phyloP scores from a whole-genome alignment of 2,329 filamentous ascomycete genomes.

The Tolypocladium endophyticum region DNA sequence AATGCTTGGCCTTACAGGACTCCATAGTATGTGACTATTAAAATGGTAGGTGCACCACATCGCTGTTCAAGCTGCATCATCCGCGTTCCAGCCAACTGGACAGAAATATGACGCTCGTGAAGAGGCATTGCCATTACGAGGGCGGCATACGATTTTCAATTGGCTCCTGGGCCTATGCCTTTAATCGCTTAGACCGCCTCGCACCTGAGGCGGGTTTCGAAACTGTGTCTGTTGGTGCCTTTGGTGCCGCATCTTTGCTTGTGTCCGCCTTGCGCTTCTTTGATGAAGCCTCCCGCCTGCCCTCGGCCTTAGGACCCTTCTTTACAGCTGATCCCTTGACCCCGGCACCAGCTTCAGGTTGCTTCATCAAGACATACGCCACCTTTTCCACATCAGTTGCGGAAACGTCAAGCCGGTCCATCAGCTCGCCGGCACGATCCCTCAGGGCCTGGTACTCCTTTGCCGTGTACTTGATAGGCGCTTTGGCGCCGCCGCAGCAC shows the following conservation, averaged over 20 bases:
- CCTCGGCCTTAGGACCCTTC: background rate
- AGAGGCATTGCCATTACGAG: background rate
- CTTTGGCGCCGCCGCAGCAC: conserved; percentile 39
- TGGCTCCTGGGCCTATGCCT: background rate
- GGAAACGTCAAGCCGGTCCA: conserved; percentile 37
- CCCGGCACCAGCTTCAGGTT: conserved; percentile 6
- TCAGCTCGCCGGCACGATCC: conserved; percentile 28
- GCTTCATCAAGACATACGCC: conserved; percentile 56
- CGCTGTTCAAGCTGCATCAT: background rate
- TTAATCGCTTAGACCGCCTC: conserved; percentile 7
- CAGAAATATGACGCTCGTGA: too few species aligned
- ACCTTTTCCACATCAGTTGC: conserved; percentile 60
- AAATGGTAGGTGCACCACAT: background rate
- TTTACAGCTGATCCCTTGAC: background rate
- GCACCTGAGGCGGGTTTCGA: background rate
- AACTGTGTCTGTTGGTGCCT: background rate
- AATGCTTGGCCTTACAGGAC: background rate
- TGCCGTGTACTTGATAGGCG: conserved; percentile 54
- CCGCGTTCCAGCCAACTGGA: background rate
- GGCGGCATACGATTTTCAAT: background rate
- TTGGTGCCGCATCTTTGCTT: conserved; percentile 6
- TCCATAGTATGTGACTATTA: background rate
- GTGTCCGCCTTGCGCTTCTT: conserved; percentile 11
- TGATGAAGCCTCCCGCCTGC: background rate
- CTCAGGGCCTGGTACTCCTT: conserved; percentile 57